A percentile compares a stretch with the other conserved stretches of the same genome.
Conservation (phyloP, 2,329 filamentous ascomycete genomes). For the Hymenoscyphus salicellus region DNA sequence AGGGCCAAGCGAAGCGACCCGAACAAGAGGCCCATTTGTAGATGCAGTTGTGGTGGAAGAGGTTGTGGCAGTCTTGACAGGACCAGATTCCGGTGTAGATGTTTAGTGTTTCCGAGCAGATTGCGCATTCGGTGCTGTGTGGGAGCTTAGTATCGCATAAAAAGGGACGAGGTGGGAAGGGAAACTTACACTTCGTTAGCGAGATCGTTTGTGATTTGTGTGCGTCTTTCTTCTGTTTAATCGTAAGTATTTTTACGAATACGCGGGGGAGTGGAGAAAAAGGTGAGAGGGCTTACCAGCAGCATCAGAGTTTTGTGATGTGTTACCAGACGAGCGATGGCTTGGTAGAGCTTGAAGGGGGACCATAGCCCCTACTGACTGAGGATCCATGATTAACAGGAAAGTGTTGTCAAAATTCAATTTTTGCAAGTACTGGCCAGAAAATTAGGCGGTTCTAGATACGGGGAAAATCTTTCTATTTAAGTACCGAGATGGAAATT, state of each 20-base stretch:
- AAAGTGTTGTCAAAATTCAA: not conserved
- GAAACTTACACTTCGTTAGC: not conserved
- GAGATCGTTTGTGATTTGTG: not conserved
- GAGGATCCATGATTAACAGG: not conserved
- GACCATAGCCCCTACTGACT: not conserved
- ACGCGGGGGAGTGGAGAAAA: not conserved
- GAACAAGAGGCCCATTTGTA: not conserved
- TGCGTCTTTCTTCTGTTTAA: not conserved
- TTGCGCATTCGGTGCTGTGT: not conserved
- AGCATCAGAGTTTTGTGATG: not conserved
- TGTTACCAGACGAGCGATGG: not conserved
- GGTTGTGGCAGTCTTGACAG: not conserved
- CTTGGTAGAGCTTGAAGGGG: not conserved
- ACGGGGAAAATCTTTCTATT: not conserved
- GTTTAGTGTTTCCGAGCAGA: not conserved
- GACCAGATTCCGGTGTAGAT: not conserved
- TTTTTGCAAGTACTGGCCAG: not conserved
- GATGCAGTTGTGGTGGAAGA: constrained; percentile 3
- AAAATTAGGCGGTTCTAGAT: not conserved
- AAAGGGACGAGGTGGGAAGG: not conserved
- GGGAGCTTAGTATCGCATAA: not conserved
- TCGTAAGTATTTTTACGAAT: not conserved
- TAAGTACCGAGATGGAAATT: not conserved
- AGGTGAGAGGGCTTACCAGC: not conserved
- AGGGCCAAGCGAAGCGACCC: not conserved